Base-by-base conservation (phyloP, 2,329 filamentous ascomycete genomes). In the Fusarium sp. region DNA sequence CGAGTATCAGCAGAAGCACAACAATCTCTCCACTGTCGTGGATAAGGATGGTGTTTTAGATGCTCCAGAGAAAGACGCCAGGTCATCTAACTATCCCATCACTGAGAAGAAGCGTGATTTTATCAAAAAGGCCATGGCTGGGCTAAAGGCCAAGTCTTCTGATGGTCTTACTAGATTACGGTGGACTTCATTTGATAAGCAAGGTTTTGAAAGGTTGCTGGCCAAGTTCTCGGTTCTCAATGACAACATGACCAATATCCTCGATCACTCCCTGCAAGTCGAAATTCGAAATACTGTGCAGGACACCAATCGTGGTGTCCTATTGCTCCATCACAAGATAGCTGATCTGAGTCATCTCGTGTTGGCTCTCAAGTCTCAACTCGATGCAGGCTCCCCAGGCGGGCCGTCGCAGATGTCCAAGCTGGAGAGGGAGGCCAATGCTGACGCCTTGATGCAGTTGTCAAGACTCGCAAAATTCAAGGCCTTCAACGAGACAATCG, bases 391-490 rank as follows among this genome's bases (percentile, higher is more conserved):
- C 17, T 68, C 67, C 6, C 41, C 64, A 3, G 49, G 58, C 20
- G 65, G 71, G 9, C 48, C 71, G 11, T 76, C 76, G 7, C 74
- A 74, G 15, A 75, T 79, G 70, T 78, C 79, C 3, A 75, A 73
- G 22, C 55, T 72, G 2, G 78, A 81, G 56, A 75, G 77, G 40
- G 77, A 78, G 19, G 78, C 77, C 44, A 81, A 83, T 40, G 77
- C 78, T 15, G 77, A 80, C 22, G 79, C 77, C 1, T 73, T 83
- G 8, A 75, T 77, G 47, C 78, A 82, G 28, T 70, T 84, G 4
- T 76, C 80, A 3, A 79, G 81, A 56, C 70, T 84, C 9, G 82
- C 83, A 68, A 83, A 82, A 63, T 84, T 84, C 77, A 84, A 84
- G 65, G 83, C 83, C 3, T 84, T 84, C 68, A 84, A 84, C 43